phyloP scores from a whole-genome alignment of 495 filamentous ascomycete genomes.

The Acidiella bohemica region DNA sequence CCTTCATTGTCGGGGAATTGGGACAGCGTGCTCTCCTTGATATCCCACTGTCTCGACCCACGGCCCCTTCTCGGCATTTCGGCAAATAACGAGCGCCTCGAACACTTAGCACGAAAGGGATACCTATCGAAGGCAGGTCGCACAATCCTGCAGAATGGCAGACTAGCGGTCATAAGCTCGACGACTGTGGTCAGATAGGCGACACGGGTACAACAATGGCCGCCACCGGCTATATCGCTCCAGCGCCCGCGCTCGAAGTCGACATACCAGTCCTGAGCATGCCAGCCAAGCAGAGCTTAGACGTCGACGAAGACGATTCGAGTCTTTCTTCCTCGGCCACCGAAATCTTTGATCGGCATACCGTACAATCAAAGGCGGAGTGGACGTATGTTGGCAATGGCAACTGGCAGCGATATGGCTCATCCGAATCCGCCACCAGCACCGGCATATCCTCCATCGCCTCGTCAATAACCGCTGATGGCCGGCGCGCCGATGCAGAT shows the following conservation, averaged over 20 bases:
- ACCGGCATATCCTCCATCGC: conserved; percentile 15
- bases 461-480: conserved; percentile 12
- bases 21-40: too few species aligned
- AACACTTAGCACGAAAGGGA: too few species aligned
- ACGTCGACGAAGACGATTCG: conserved; percentile 17
- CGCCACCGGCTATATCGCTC: conserved; percentile 2
- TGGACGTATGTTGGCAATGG: conserved; percentile 12
- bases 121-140: too few species aligned
- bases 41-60: too few species aligned
- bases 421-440: conserved; percentile 21
- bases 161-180: background rate
- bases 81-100: too few species aligned
- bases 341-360: conserved; percentile 8
- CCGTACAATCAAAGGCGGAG: conserved; percentile 1
- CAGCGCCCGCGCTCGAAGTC: background rate
- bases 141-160: background rate
- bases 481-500: background rate
- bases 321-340: conserved; percentile 15
- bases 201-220: conserved; percentile 4
- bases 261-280: conserved; percentile 1
- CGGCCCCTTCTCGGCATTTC: too few species aligned
- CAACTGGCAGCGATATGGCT: conserved; percentile 15
- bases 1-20: too few species aligned
- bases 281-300: background rate
- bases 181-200: too few species aligned